Evolutionary conservation across 352 stramenopile species (phyloP), one percentile per base, ranked within the genome.

Genomic region (Globisporangium cederbergense): DNA sequence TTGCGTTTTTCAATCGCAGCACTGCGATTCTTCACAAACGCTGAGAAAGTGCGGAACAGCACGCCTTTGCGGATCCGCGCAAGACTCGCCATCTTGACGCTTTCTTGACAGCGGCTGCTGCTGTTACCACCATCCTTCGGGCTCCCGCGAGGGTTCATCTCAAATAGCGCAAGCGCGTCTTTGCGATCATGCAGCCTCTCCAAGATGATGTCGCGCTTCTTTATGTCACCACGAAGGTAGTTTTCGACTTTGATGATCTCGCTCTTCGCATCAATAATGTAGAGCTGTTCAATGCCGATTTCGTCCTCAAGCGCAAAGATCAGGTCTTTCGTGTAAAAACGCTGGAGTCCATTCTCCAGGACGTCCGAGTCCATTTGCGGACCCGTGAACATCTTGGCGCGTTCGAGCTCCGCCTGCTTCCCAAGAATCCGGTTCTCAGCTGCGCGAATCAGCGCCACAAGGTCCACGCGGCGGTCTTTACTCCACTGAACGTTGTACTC

Each of bases 401-500:
- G 79, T 60, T 91, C 85, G 8, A 92, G 57, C 32, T 94, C 85
- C 2, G 78, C 83, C 64, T 94, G 85, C 20, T 94, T 94, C n/a
- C 91, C 83, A 1, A 90, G 54, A 45, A 89, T 92, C 0, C 83
- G 83, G 18, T 70, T 62, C 58, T 94, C 85, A 8, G 85, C 78
- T 0, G 77, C 69, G 53, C 78, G 79, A 60, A 94, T 90, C 4
- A 92, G 63, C 0, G 85, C 77, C 0, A 92, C 83, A 7, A 94
- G 75, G 66, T 90, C 78, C 45, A 90, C 72, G 22, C 73, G 82
- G 0, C 83, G 78, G 52, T 90, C 75, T 28, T 84, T 78, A 53
- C 83, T 90, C 85, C 85, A 94, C 40, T 89, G 76, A 0, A 91
- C 67, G 45, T 94, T 94, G 77, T 91, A 91, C 52, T 88, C 77